These are phyloP conservation scores for Penicillium pancosmium DNA, from an alignment of 495 filamentous ascomycete genomes.

Conservation along the genomic window DNA sequence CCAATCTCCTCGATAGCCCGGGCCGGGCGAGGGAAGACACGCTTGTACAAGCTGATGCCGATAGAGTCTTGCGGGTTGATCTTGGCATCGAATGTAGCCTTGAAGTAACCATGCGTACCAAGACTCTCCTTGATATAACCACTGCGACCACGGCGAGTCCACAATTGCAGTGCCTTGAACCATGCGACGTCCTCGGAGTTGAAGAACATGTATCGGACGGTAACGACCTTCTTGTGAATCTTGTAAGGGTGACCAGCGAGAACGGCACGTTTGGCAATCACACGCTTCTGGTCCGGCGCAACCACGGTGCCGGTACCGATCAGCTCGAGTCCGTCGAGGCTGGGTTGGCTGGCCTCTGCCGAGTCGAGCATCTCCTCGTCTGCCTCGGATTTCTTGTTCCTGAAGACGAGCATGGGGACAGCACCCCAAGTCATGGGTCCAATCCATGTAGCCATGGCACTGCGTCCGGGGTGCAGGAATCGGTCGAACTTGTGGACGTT, in stretches of 20 bases:
- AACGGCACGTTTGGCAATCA: slow-evolving; percentile 92
- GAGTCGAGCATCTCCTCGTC: slow-evolving; percentile 46
- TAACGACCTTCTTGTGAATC: slow-evolving; percentile 96
- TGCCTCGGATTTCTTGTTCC: slow-evolving; percentile 46
- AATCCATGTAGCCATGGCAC: slow-evolving; percentile 87
- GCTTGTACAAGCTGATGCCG: slow-evolving; percentile 90
- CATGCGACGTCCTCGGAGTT: slow-evolving; percentile 90
- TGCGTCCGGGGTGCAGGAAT: slow-evolving; percentile 86
- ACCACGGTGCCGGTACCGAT: slow-evolving; percentile 85
- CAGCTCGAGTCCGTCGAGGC: slow-evolving; percentile 58
- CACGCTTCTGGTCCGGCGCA: slow-evolving; percentile 73
- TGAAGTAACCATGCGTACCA: slow-evolving; percentile 98
- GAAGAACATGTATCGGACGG: slow-evolving; percentile 99
- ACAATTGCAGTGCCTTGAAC: slow-evolving; percentile 95
- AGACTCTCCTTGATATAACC: slow-evolving; percentile 92
- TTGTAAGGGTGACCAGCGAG: slow-evolving; percentile 96
- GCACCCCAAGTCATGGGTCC: slow-evolving; percentile 91
- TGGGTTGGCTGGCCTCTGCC: slow-evolving; percentile 33
- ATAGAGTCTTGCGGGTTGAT: slow-evolving; percentile 94
- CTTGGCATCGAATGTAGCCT: slow-evolving; percentile 93
- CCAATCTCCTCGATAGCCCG: slow-evolving; percentile 50
- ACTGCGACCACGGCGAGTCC: slow-evolving; percentile 85
- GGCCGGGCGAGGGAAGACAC: slow-evolving; percentile 80
- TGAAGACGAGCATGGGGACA: slow-evolving; percentile 87
- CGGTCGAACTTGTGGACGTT: slow-evolving; percentile 96